Evolutionary conservation across 441 rosid genomes (phyloP), one percentile per base, ranked within the genome.

Genomic region (Eutrema salsugineum): DNA sequence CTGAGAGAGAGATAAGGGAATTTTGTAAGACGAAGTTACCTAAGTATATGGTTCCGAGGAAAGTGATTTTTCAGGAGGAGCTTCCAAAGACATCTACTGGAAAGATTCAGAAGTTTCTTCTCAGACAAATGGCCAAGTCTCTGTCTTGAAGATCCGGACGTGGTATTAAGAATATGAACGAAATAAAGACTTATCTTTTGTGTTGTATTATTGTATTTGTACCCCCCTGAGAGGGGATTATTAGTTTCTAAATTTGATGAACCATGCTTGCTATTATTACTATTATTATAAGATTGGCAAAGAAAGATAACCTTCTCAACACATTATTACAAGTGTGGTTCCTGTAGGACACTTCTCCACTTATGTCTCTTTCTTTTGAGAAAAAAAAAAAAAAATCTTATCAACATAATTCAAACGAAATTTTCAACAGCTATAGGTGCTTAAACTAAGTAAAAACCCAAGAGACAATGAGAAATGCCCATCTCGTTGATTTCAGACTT

Each of bases 81-180:
- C 81, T 87, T 62, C 89, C 91, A 0, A 85, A 84, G 75, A 85
- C 92, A 10, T 79, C 92, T 0, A 87, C 92, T 0, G 89, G 89
- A 2, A 87, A 87, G 66, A 77, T 83, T 11, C 89, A 87, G 43
- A 87, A 85, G 83, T 81, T 49, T 49, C 67, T 78, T 53, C 84
- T 85, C 1, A 79, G 88, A 47, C 82, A 83, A 56, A 71, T 77
- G 11, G 86, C 89, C 4, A 83, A 74, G 79, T 47, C 77, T 0
- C 8, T 89, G 77, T 68, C 74, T 68, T 75, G 20, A 68, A 81
- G 80, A 49, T 16, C 14, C 11, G 1, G 4, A 46, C 36, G 35
- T 16, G 63, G 54, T 63, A 40, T 24, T 72, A 58, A 44, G 58
- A 11, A 19, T 54, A 36, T 63, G 64, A 63, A 63, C 63, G 9